Evolutionary conservation across 2,329 filamentous ascomycete species (phyloP).

Genomic region (Tolypocladium guangdongense): DNA sequence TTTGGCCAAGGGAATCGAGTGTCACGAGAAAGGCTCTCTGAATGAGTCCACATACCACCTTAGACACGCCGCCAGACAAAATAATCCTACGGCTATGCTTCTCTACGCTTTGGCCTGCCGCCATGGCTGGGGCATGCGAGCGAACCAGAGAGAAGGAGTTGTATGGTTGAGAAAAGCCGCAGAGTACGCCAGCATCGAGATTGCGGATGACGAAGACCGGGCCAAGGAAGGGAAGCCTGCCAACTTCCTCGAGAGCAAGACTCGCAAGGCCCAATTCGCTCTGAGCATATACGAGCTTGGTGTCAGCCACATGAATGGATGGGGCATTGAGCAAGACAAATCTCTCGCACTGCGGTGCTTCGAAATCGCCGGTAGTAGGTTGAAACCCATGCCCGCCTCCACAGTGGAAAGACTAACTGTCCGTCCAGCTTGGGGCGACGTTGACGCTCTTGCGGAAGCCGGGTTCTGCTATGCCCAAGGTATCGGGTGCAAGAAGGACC

Average conservation of each 20-base stretch:
- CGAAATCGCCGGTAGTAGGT: constrained; percentile 80
- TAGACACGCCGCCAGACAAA: constrained; percentile 74
- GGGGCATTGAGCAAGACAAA: constrained; percentile 93
- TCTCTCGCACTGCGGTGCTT: constrained; percentile 81
- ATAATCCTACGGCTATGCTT: constrained; percentile 88
- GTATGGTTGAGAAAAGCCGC: constrained; percentile 88
- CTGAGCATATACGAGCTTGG: constrained; percentile 93
- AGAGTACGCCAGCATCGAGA: constrained; percentile 69
- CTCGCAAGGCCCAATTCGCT: constrained; percentile 85
- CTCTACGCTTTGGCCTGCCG: constrained; percentile 89
- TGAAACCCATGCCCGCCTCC: neutral
- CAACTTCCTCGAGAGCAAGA: constrained; percentile 62
- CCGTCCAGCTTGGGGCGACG: constrained; percentile 71
- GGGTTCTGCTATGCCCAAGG: constrained; percentile 95
- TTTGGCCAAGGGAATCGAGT: constrained; percentile 77
- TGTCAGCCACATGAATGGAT: constrained; percentile 95
- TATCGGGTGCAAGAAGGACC: constrained; percentile 86
- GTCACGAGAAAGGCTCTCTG: constrained; percentile 76
- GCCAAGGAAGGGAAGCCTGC: constrained; percentile 51
- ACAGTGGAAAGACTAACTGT: neutral
- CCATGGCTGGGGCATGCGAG: constrained; percentile 95
- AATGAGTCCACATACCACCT: constrained; percentile 96
- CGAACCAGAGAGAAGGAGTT: constrained; percentile 82
- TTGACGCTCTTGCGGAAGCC: constrained; percentile 85
- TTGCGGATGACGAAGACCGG: constrained; percentile 68